Evolutionary conservation across 805 yeast genomes (phyloP).

Genomic region (Lipomyces yamanashiensis): DNA sequence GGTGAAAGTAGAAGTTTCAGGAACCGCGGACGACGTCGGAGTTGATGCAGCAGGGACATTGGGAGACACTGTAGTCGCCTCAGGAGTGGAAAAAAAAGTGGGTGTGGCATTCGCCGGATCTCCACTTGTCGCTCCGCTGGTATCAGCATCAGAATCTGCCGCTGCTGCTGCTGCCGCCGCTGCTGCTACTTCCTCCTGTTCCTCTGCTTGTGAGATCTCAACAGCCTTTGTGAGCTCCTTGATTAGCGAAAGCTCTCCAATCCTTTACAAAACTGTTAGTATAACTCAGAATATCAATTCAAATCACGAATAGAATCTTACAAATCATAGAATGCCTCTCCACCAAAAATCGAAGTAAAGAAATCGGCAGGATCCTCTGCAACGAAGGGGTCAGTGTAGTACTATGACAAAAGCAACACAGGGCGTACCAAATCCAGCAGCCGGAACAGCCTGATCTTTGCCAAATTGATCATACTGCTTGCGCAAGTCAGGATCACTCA

Average conservation of each 20-base stretch:
- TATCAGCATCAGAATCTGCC: background rate
- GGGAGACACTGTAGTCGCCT: slow-evolving; percentile 1
- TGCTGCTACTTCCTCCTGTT: slow-evolving; percentile 34
- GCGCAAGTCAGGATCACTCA: slow-evolving; percentile 73
- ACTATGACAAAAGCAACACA: background rate
- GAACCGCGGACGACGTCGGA: background rate
- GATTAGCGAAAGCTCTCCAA: slow-evolving; percentile 84
- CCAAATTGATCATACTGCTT: slow-evolving; percentile 83
- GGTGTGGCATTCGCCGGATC: background rate
- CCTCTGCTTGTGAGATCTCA: slow-evolving; percentile 52
- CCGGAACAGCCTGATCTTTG: slow-evolving; percentile 71
- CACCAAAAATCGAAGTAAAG: slow-evolving; percentile 85
- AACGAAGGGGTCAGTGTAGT: background rate
- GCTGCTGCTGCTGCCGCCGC: slow-evolving; percentile 24
- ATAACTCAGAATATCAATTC: background rate
- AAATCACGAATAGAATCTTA: slow-evolving; percentile 4
- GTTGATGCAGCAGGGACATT: background rate
- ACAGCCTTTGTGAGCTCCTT: slow-evolving; percentile 71
- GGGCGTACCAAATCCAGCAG: slow-evolving; percentile 59
- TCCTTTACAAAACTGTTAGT: slow-evolving; percentile 48
- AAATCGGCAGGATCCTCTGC: slow-evolving; percentile 80
- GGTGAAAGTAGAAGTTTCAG: slow-evolving; percentile 1
- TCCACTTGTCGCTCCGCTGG: background rate
- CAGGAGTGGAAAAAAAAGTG: slow-evolving; percentile 1
- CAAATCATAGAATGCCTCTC: slow-evolving; percentile 78